Base-by-base conservation (phyloP, 2,329 filamentous ascomycete genomes). In the Zelopaecilomyces penicillatus region DNA sequence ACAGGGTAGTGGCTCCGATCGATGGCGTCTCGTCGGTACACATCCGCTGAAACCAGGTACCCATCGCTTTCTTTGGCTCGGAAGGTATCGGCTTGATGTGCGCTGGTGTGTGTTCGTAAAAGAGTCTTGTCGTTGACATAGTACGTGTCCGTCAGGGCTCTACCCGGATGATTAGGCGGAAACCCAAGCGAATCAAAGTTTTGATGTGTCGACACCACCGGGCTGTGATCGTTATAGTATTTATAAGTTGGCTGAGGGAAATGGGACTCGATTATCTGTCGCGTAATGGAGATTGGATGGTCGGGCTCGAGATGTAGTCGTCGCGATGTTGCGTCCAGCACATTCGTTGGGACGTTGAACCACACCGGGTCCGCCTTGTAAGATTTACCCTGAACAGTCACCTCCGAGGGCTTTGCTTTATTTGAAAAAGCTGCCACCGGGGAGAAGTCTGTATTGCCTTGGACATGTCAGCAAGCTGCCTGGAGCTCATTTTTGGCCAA, bases 121-220 rank as follows among this genome's bases (percentile, higher is more conserved):
- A 98, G 82, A 0, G 86, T 95, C 42, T 79, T 68, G 53, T 82
- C 72, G 67, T 95, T 95, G 59, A 98, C 68, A 65, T 98, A 98
- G 72, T 97, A 98, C 1, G 93, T 97, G 66, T 98, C 93, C 10
- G 87, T 91, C 54, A 80, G 80, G 52, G 80, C 86, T 41, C 93
- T 83, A 48, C 93, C 93, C 4, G 89, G 86, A 57, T 98, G 93
- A 62, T 96, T 85, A 5, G 73, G 58, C 0, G 90, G 85, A 60
- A 98, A 97, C 37, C 90, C 90, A 6, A 98, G 73, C n/a, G 90
- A 93, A 66, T 98, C 93, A 61, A 98, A 98, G 64, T 98, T 98
- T 60, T 96, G 85, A 8, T 73, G 67, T 2, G 87, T 85, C 31
- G 84, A 82, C 27, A 97, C 93, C 35, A 96, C 81, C 1, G 93